Conservation (phyloP, 225 moss, liverwort and hornwort genomes). For the Marchantia polymorpha region DNA sequence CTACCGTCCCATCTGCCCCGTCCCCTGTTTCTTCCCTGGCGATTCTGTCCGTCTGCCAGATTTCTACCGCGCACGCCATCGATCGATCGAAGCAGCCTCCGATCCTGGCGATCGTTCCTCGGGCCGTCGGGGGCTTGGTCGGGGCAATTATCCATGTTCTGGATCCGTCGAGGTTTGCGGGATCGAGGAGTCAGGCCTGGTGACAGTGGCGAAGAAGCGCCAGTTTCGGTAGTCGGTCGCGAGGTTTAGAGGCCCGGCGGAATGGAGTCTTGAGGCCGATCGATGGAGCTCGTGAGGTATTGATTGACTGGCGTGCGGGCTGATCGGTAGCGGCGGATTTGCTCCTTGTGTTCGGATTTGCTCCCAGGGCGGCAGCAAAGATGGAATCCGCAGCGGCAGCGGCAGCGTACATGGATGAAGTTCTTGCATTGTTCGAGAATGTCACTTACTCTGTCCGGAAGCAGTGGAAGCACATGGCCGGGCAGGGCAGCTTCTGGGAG, state of each 20-base stretch:
- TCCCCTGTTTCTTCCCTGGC: too few relatives aligned
- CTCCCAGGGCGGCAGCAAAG: background rate
- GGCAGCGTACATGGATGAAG: constrained; percentile 60
- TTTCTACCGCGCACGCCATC: too few relatives aligned
- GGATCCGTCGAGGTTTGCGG: background rate
- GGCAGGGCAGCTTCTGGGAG: constrained; percentile 58
- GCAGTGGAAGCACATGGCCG: constrained; percentile 54
- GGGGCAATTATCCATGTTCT: too few relatives aligned
- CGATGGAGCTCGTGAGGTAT: background rate
- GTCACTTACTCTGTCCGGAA: constrained; percentile 48
- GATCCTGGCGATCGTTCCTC: too few relatives aligned
- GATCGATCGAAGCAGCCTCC: too few relatives aligned
- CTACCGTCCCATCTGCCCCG: too few relatives aligned
- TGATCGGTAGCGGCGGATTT: background rate
- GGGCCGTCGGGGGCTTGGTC: too few relatives aligned
- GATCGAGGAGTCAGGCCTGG: background rate
- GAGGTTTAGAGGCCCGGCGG: background rate
- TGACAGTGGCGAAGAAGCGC: background rate
- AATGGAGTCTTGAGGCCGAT: background rate
- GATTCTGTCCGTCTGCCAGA: too few relatives aligned
- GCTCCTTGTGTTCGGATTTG: background rate
- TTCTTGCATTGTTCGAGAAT: constrained; percentile 60
- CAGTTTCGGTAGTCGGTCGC: background rate
- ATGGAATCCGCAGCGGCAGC: constrained; percentile 62
- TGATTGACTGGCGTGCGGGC: background rate